A percentile compares a stretch with the other conserved stretches of the same genome.
phyloP scores from a whole-genome alignment of 2,329 filamentous ascomycete genomes.

The Penicillium sp. region DNA sequence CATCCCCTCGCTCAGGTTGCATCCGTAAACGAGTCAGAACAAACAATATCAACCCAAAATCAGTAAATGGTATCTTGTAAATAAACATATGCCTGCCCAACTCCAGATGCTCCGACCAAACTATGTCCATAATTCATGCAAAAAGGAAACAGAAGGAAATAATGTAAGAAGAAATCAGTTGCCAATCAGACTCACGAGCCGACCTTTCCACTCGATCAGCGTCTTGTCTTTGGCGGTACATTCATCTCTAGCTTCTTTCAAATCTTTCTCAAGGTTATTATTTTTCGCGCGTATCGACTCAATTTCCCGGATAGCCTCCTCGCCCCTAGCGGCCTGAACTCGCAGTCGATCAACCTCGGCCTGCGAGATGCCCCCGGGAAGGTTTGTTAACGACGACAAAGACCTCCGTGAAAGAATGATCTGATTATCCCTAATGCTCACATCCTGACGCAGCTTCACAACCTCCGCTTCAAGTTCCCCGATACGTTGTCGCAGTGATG shows the following conservation, averaged over 20 bases:
- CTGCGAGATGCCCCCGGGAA: conserved; percentile 7
- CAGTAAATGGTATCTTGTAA: conserved; percentile 8
- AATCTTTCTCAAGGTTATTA: conserved; percentile 6
- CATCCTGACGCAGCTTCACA: conserved; percentile 15
- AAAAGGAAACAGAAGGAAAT: background rate
- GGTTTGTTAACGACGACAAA: background rate
- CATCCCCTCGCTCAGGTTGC: background rate
- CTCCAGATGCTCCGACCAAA: background rate
- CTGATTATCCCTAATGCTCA: conserved; percentile 16
- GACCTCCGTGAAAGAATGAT: conserved; percentile 15
- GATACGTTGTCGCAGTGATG: conserved; percentile 14
- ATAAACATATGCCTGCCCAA: background rate
- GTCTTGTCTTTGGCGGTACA: conserved; percentile 10
- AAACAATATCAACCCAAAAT: background rate
- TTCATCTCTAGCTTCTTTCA: conserved; percentile 11
- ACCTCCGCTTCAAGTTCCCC: conserved; percentile 14
- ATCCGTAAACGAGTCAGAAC: background rate
- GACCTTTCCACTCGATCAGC: conserved; percentile 15
- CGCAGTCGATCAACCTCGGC: conserved; percentile 12
- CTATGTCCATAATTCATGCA: background rate
- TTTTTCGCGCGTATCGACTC: conserved; percentile 12
- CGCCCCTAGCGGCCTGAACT: conserved; percentile 9
- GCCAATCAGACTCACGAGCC: conserved; percentile 13
- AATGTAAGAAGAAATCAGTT: conserved; percentile 3
- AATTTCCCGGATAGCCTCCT: conserved; percentile 6